Evolutionary conservation across 1,284 basidiomycete genomes (phyloP).

Genomic region (Waitea zeae): DNA sequence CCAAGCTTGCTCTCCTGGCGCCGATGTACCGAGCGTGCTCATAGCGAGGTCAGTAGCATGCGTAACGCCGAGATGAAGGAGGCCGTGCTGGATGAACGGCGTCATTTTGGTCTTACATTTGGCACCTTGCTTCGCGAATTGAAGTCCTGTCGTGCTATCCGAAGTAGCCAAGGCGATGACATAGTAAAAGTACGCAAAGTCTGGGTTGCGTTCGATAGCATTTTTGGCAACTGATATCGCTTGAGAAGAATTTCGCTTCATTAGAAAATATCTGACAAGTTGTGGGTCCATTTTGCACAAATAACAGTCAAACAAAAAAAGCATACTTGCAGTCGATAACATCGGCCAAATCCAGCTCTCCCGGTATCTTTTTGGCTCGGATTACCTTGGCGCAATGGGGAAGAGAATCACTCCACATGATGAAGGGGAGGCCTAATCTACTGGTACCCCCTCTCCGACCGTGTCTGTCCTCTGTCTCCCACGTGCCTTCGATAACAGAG

Average conservation of each 20-base stretch:
- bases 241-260: slow-evolving; percentile 21
- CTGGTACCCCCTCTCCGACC: too few relatives aligned
- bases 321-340: too few relatives aligned
- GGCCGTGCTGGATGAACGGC: slow-evolving; percentile 28
- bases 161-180: slow-evolving; percentile 26
- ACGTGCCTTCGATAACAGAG: slow-evolving; percentile 29
- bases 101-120: slow-evolving; percentile 29
- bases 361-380: too few relatives aligned
- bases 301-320: too few relatives aligned
- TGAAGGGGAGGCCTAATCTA: slow-evolving; percentile 35
- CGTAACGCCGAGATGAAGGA: slow-evolving; percentile 39
- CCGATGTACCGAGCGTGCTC: slow-evolving; percentile 23
- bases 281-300: too few relatives aligned
- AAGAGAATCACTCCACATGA: slow-evolving; percentile 33
- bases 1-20: slow-evolving; percentile 23
- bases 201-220: slow-evolving; percentile 30
- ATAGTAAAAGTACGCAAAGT: slow-evolving; percentile 39
- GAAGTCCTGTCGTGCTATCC: slow-evolving; percentile 18
- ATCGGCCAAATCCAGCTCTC: too few relatives aligned
- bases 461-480: slow-evolving; percentile 18
- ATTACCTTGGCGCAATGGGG: too few relatives aligned
- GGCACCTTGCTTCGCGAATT: slow-evolving; percentile 32
- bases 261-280: too few relatives aligned
- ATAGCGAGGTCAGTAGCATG: slow-evolving; percentile 38
- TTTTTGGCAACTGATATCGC: slow-evolving; percentile 24